Base-by-base conservation (phyloP, 2,329 filamentous ascomycete genomes). In the Fusarium palustre region DNA sequence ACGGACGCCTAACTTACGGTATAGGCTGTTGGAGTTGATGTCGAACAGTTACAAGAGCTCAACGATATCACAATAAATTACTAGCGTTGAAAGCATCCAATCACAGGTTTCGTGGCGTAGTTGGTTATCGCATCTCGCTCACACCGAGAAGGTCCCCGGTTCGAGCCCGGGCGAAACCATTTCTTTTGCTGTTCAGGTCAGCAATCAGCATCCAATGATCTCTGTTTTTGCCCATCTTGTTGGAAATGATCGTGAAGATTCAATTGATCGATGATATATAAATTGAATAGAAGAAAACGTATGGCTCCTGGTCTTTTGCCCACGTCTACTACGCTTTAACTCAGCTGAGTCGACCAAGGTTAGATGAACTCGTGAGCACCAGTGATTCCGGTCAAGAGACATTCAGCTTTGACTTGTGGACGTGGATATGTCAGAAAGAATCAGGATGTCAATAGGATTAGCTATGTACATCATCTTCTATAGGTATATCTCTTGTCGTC, bases 101-200 rank as follows among this genome's bases (percentile, higher is more conserved):
- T 52, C 48, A 50, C 16, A 52, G 48, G 48, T 52, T 52, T 13
- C 24, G 48, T 52, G 34, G 48, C n/a, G 18, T 52, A 52, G 48
- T 52, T 52, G 48, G 48, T 52, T 52, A 52, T 52, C 18, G 34
- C 36, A 52, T 52, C 48, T 52, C 48, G 48, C 48, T 52, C 48
- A 52, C 48, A 52, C 48, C 48, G 48, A 52, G 48, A 52, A 52
- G 48, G 48, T 52, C 48, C 48, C 48, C 48, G 48, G 48, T 52
- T 52, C 48, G 48, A 52, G 34, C 48, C 48, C 48, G 48, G 48
- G 48, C 48, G 48, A 22, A 52, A 41, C 48, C 48, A 39, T 41
- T 13, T 7, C 38, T 52, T 52, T 41, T 52, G 34, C 13, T 7
- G 18, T 22, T 22, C 16, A 13, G 12, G 16, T 25, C 9, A 2